A percentile compares a stretch with the other conserved stretches of the same genome.
These are phyloP conservation scores for Ophiostoma himal-ulmi DNA, from an alignment of 2,329 filamentous ascomycete species.

Conservation along the genomic window DNA sequence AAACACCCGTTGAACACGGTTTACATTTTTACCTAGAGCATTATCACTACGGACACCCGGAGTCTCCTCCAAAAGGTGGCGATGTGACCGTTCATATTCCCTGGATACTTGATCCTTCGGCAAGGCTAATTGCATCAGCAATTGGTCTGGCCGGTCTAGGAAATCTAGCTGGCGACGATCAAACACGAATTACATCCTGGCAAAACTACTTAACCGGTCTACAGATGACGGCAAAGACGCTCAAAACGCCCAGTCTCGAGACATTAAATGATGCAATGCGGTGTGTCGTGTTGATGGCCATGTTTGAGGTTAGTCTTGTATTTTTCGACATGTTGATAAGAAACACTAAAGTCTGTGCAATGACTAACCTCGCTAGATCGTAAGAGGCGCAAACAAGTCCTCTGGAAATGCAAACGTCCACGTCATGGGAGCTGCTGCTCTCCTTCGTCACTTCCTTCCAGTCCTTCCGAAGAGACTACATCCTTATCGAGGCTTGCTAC, in stretches of 20 bases:
- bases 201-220: conserved; percentile 51
- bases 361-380: conserved; percentile 30
- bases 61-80: conserved; percentile 39
- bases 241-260: conserved; percentile 34
- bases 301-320: conserved; percentile 50
- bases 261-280: conserved; percentile 44
- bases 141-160: conserved; percentile 54
- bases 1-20: conserved; percentile 43
- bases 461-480: conserved; percentile 36
- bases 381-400: conserved; percentile 43
- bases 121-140: conserved; percentile 49
- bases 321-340: background rate
- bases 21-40: conserved; percentile 47
- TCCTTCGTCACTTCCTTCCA: conserved; percentile 46
- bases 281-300: conserved; percentile 51
- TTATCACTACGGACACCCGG: conserved; percentile 47
- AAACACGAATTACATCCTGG: conserved; percentile 43
- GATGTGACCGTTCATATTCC: conserved; percentile 32
- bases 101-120: conserved; percentile 37
- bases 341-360: background rate
- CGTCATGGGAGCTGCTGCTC: conserved; percentile 53
- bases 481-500: conserved; percentile 48
- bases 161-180: conserved; percentile 45
- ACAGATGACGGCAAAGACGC: conserved; percentile 40
- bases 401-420: conserved; percentile 51